Evolutionary conservation across 164 flowering plant species (phyloP), one percentile per base, ranked within the genome.

Genomic region (Macadamia integrifolia): DNA sequence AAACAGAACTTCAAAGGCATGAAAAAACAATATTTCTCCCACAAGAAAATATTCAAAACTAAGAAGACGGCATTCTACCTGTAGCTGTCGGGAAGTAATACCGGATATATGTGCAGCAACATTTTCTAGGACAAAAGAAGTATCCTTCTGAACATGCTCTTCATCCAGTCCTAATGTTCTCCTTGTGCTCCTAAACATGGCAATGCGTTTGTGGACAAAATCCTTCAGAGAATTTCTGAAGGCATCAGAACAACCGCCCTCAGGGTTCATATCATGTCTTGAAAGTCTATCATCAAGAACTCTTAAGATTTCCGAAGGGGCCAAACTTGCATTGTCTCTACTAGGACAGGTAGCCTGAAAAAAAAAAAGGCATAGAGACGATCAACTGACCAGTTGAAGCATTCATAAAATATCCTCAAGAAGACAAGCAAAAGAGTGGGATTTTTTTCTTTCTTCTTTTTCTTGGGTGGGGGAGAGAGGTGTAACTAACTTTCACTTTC

Each of bases 291-390:
- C 74, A 42, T 72, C 65, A 30, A 77, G 74, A 49, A 42, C 46
- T 40, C 69, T 74, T 15, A 70, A 50, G 18, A 86, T 80, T 74
- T 89, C 87, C 58, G 64, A 32, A 46, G 86, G 77, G 63, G 86
- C 74, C 67, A 91, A 67, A 60, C 74, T 74, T 46, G 69, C 76
- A 61, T 75, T 65, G 40, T 66, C 75, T 31, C 67, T 69, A 60
- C 82, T 65, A 67, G 94, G 96, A 69, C 98, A 95, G 10, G 93
- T 90, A 60, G 97, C 97, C 99, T 92, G 82, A 35, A 61, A 18
- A 67, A 71, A 48, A n/a, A 6, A 18, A 17, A 35, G 40, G 40
- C 40, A 35, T 2, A 35, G 3, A 35, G 5, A 35, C 0, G 40
- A 5, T 35, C 40, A 35, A 35, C 40, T 5, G 40, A 69, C 35